Base-by-base conservation (phyloP, 2,329 filamentous ascomycete species). In the Fusarium sp. region DNA sequence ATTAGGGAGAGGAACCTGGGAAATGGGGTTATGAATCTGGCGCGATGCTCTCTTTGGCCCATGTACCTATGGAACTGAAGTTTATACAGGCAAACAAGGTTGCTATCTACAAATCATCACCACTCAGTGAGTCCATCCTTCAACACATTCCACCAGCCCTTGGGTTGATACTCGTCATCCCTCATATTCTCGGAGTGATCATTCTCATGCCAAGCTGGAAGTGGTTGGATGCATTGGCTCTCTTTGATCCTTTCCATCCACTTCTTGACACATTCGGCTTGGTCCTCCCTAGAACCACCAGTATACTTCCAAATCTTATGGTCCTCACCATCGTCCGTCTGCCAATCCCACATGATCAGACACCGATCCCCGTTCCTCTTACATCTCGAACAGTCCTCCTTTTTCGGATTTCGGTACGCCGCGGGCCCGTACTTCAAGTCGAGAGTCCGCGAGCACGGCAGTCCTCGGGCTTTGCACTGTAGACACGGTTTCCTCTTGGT, bases 311-410 rank as follows among this genome's bases (percentile, higher is more conserved):
- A 63, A 6, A 33, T 25, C 47, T 6, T 31, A 8, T n/a, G 47
- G 6, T 62, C 9, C 13, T 45, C 86, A 57, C 91, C 83, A 4
- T 91, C 86, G 77, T 91, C 88, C 80, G 91, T 88, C 65, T 91
- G 90, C 11, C 84, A 58, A 6, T 35, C 35, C 38, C 13, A 38
- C 25, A 42, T 82, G 16, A 72, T 75, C 31, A 74, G 74, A 70
- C 74, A 83, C 66, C 22, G 74, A 57, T 73, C 70, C 11, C 76
- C 79, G 58, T 78, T 80, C 63, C 71, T 67, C 47, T 31, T 66
- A 33, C 74, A 81, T 66, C 74, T 77, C 58, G 58, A 64, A 61
- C 75, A 81, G 9, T 27, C 42, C 5, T 27, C 22, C 42, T 18
- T 47, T 27, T 25, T 27, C 22, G 42, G 42, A 47, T 25, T 18